A percentile compares a stretch with the other conserved stretches of the same genome.
These are phyloP conservation scores for Quercus cerris DNA, from an alignment of 306 rosid genomes.

Conservation along the genomic window DNA sequence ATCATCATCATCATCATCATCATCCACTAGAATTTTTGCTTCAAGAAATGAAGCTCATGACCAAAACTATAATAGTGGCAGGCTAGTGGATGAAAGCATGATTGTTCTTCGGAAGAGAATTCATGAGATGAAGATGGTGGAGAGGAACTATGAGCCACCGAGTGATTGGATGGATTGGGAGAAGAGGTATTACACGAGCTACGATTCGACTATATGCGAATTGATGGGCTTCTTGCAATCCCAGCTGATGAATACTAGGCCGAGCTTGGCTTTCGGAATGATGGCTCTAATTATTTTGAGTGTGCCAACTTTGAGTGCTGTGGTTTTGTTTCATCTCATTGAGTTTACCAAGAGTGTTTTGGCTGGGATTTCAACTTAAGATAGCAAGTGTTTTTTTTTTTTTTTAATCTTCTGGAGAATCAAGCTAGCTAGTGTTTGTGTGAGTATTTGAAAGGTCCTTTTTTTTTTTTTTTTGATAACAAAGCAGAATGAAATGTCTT, in stretches of 20 bases:
- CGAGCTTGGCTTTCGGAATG: constrained; percentile 37
- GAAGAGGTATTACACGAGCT: constrained; percentile 38
- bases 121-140: constrained; percentile 40
- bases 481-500: background rate
- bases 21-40: background rate
- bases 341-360: constrained; percentile 16
- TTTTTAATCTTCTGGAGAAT: too few species aligned
- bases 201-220: constrained; percentile 35
- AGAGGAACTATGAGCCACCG: constrained; percentile 42
- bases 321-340: constrained; percentile 23
- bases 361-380: constrained; percentile 15
- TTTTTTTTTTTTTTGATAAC: background rate
- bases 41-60: constrained; percentile 2
- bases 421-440: background rate
- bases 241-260: constrained; percentile 50
- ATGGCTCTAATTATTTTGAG: constrained; percentile 25
- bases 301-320: constrained; percentile 26
- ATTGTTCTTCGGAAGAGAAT: constrained; percentile 34
- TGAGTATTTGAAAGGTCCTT: background rate
- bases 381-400: background rate
- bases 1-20: too few species aligned
- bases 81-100: constrained; percentile 36
- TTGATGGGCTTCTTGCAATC: constrained; percentile 49
- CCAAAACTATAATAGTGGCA: background rate
- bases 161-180: constrained; percentile 59